Base-by-base conservation (phyloP, 495 filamentous ascomycete genomes). In the Friedmanniomyces simplex region DNA sequence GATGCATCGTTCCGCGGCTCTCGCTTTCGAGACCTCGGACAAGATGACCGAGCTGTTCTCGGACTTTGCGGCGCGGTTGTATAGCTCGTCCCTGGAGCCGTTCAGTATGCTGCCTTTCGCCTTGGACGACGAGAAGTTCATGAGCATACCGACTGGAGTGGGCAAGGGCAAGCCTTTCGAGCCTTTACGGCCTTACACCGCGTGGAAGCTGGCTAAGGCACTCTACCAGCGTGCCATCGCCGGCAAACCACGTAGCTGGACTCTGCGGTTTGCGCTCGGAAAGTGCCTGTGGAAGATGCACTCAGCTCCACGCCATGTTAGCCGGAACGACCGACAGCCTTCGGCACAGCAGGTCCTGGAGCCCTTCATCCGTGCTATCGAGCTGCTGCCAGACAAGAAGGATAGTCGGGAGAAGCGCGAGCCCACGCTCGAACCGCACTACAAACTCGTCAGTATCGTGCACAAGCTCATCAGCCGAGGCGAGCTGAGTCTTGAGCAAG, bases 211-310 rank as follows among this genome's bases (percentile, higher is more conserved):
- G 64, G 89, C 90, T 0, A 81, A 83, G 49, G 77, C 77, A 39
- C 76, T 99, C n/a, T 89, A 95, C 67, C 79, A 73, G 57, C 82
- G 81, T 59, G 88, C 91, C 13, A 77, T 91, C 56, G 73, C 71
- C 16, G 80, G 88, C 36, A 86, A 84, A 60, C 85, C 88, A 0
- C 83, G 89, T 50, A 79, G 83, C 55, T 99, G 93, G 93, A 83
- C 86, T 68, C 88, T 85, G 60, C 82, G 86, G 48, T 97, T 91
- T 67, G 91, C 91, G 81, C 81, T 90, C 11, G 88, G 86, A 39
- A 99, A 99, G 74, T 95, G 90, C 66, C 76, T 91, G 26, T 96
- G 91, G 85, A 99, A 97, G 71, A 94, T 97, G 86, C 85, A 83
- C 64, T 71, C 74, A 49, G 83, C 77, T 58, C 77, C 76, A 14